phyloP scores from a whole-genome alignment of 164 flowering plant species.

The Chimonanthus salicifolius region DNA sequence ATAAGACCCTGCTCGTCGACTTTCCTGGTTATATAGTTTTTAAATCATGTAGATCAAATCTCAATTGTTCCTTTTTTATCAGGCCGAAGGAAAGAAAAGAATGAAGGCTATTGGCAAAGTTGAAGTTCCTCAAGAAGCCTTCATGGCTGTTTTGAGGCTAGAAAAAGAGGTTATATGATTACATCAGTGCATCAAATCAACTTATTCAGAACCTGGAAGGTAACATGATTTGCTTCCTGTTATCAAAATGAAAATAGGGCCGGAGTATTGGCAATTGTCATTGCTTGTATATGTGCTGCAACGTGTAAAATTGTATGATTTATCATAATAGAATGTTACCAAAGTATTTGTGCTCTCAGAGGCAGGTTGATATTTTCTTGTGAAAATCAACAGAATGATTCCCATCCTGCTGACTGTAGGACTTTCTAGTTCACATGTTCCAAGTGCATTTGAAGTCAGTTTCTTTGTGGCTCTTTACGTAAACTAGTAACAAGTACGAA shows the following conservation, averaged over 20 bases:
- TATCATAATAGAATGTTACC: not conserved
- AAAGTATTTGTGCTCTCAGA: not conserved
- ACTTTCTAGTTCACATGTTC: not conserved
- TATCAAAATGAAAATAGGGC: not conserved
- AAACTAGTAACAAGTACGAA: not conserved
- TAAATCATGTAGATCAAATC: not conserved
- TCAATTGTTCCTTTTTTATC: conserved; percentile 10
- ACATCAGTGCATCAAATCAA: not conserved
- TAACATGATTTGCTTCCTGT: not conserved
- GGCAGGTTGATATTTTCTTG: not conserved
- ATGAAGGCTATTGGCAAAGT: conserved; percentile 97
- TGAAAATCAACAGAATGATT: not conserved
- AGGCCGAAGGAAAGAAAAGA: conserved; percentile 98
- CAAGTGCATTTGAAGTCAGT: not conserved
- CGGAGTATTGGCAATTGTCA: not conserved
- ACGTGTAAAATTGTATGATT: not conserved
- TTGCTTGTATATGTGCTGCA: not conserved
- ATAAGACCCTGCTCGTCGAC: not conserved
- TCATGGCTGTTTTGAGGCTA: conserved; percentile 94
- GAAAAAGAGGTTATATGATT: conserved; percentile 80
- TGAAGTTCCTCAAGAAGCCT: conserved; percentile 98
- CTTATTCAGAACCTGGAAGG: not conserved
- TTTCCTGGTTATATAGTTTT: not conserved
- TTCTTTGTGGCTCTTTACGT: not conserved
- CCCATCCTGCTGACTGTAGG: not conserved